Evolutionary conservation across 2,329 filamentous ascomycete species (phyloP).

Genomic region (Achaetomium macrosporum): DNA sequence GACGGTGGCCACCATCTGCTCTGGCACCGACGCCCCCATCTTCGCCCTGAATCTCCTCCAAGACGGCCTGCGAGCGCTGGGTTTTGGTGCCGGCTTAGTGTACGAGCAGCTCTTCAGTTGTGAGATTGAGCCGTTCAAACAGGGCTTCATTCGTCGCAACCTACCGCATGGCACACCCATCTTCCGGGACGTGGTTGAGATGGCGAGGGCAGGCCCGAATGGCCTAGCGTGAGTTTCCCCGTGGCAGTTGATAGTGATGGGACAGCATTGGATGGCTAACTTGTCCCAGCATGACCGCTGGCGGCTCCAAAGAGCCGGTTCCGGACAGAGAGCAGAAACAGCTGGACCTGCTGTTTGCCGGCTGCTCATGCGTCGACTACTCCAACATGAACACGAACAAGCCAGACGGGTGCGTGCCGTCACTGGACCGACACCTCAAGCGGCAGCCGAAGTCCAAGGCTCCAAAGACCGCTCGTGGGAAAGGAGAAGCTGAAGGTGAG

Average conservation of each 20-base stretch:
- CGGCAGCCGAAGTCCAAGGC: constrained; percentile 35
- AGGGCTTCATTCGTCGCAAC: constrained; percentile 59
- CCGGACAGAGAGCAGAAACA: constrained; percentile 39
- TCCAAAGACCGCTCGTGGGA: background rate
- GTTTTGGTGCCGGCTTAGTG: constrained; percentile 33
- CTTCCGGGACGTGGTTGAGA: constrained; percentile 54
- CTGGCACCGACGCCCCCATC: constrained; percentile 70
- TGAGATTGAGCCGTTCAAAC: constrained; percentile 59
- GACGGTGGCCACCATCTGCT: constrained; percentile 64
- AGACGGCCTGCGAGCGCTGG: constrained; percentile 33
- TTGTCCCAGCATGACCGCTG: constrained; percentile 53
- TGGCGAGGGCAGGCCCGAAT: constrained; percentile 35
- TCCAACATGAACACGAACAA: constrained; percentile 52
- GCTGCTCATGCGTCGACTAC: constrained; percentile 72
- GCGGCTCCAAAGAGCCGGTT: constrained; percentile 53
- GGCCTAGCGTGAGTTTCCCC: constrained; percentile 39
- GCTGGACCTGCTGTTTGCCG: constrained; percentile 60
- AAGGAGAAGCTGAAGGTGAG: constrained; percentile 29
- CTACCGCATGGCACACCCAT: constrained; percentile 42
- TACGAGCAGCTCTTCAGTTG: constrained; percentile 55
- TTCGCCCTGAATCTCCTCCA: constrained; percentile 56
- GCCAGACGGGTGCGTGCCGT: constrained; percentile 26
- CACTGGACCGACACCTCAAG: constrained; percentile 11
- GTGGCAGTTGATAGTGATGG: background rate
- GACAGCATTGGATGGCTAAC: constrained; percentile 33